Evolutionary conservation across 495 filamentous ascomycete species (phyloP).

Genomic region (Letharia lupina): DNA sequence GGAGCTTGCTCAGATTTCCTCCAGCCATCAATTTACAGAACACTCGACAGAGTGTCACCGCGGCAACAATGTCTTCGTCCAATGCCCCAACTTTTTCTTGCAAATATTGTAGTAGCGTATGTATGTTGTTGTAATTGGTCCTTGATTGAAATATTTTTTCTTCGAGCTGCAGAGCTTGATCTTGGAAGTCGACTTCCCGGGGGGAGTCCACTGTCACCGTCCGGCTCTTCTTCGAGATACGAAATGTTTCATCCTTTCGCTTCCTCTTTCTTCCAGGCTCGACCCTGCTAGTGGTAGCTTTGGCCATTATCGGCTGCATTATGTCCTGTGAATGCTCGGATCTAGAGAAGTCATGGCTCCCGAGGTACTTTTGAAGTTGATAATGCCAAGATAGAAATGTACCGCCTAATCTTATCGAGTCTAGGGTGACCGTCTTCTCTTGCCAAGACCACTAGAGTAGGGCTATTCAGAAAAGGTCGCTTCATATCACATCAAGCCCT

Average conservation of each 20-base stretch:
- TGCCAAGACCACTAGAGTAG: slow-evolving; percentile 14
- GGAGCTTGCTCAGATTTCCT: slow-evolving; percentile 59
- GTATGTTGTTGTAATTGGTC: slow-evolving; percentile 89
- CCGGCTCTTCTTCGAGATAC: slow-evolving; percentile 34
- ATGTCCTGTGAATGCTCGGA: neutral
- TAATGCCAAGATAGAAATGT: neutral
- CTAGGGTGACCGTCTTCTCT: no score
- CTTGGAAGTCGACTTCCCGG: slow-evolving; percentile 33
- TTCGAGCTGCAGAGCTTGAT: slow-evolving; percentile 61
- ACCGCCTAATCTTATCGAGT: no score
- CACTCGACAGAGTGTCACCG: slow-evolving; percentile 78
- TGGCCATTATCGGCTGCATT: neutral
- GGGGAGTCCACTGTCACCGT: slow-evolving; percentile 30
- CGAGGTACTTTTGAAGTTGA: neutral
- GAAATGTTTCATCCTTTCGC: neutral
- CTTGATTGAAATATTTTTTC: slow-evolving; percentile 71
- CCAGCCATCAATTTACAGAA: slow-evolving; percentile 73
- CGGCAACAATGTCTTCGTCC: slow-evolving; percentile 46
- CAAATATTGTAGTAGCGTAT: slow-evolving; percentile 52
- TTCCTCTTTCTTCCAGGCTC: slow-evolving; percentile 10
- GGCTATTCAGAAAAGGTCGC: neutral
- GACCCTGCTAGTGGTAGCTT: neutral
- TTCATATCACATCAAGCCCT: slow-evolving; percentile 2
- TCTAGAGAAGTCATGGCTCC: neutral
- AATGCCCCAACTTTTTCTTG: slow-evolving; percentile 37